Evolutionary conservation across 169 alveolate species (phyloP), one percentile per base, ranked within the genome.

Genomic region (Toxoplasma gondii): DNA sequence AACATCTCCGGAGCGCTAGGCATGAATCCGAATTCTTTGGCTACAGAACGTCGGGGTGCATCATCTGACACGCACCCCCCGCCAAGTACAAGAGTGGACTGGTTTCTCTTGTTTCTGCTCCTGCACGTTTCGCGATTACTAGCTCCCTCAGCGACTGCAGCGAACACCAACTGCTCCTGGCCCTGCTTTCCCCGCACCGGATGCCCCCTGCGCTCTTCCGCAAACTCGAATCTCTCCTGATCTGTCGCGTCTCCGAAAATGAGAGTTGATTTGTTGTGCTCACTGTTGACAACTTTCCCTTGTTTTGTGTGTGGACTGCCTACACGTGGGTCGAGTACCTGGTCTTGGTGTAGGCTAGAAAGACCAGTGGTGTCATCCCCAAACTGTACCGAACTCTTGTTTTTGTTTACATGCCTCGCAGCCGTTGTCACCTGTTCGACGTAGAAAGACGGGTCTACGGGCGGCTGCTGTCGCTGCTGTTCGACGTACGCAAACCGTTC

Each of bases 131-230:
- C 67, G 41, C 67, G 69, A 41, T 16, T 2, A 19, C 58, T 49
- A 34, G 45, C 4, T 10, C 41, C 39, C 67, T 41, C 69, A 16
- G 90, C 90, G 36, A 45, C 90, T 0, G 90, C 90, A 12, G 90
- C 90, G 27, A 82, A 82, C 19, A 82, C n/a, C 38, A 82, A n/a
- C 67, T 82, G 49, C 41, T 82, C 90, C 36, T 82, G 90, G 19
- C 90, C 67, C 67, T 39, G 54, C 67, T 82, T 82, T 17, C 90
- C 90, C 1, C 41, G 58, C 54, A 43, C 67, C 22, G 90, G 38
- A n/a, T 82, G 90, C 31, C 90, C 90, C 29, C 90, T 82, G 41
- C 90, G 54, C 69, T 82, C 90, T 82, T 82, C 90, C 1, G 90
- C 90, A 45, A 17, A 82, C n/a, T 41, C 54, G 67, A 82, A 82